Percentiles rank a stretch among this genome's conserved stretches.
phyloP scores from a whole-genome alignment of 192 early-diverging fungal genomes.

The Dissophora globulifera region DNA sequence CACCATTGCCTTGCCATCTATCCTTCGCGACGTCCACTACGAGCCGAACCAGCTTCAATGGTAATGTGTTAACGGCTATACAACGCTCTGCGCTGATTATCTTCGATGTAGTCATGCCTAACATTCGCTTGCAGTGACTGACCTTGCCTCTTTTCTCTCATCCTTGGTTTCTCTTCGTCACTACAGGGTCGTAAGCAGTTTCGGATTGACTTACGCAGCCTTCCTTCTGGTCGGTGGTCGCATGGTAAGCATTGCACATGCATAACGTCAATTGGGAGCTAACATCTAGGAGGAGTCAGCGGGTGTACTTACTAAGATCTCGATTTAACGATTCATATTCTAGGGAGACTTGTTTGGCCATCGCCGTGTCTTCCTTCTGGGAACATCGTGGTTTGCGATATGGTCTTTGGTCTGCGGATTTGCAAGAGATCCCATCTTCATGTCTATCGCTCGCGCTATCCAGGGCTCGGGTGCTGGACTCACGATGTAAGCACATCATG shows the following conservation, averaged over 20 bases:
- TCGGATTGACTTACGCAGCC: slow-evolving; percentile 49
- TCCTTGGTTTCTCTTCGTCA: too few relatives aligned
- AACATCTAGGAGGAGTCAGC: too few relatives aligned
- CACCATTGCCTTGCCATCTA: slow-evolving; percentile 31
- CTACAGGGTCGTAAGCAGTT: slow-evolving; percentile 34
- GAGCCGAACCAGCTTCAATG: slow-evolving; percentile 29
- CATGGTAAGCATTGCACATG: slow-evolving; percentile 19
- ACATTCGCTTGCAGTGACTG: too few relatives aligned
- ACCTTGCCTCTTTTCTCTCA: too few relatives aligned
- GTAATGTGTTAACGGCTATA: slow-evolving; percentile 1
- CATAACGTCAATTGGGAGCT: too few relatives aligned
- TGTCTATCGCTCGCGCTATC: slow-evolving; percentile 47
- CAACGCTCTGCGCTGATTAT: too few relatives aligned
- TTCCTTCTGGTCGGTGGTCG: slow-evolving; percentile 52
- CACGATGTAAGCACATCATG: slow-evolving; percentile 52
- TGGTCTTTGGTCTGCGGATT: slow-evolving; percentile 50
- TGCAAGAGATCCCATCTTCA: slow-evolving; percentile 47
- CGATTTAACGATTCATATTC: too few relatives aligned
- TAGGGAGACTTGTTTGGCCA: slow-evolving; percentile 57
- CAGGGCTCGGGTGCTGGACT: slow-evolving; percentile 51
- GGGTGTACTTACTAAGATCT: too few relatives aligned
- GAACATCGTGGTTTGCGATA: slow-evolving; percentile 39
- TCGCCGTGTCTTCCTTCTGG: slow-evolving; percentile 34
- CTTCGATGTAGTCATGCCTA: too few relatives aligned
- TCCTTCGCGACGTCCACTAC: slow-evolving; percentile 29